These are phyloP conservation scores for Clitopilus passeckerianus DNA, from an alignment of 768 basidiomycete genomes.

Conservation along the genomic window DNA sequence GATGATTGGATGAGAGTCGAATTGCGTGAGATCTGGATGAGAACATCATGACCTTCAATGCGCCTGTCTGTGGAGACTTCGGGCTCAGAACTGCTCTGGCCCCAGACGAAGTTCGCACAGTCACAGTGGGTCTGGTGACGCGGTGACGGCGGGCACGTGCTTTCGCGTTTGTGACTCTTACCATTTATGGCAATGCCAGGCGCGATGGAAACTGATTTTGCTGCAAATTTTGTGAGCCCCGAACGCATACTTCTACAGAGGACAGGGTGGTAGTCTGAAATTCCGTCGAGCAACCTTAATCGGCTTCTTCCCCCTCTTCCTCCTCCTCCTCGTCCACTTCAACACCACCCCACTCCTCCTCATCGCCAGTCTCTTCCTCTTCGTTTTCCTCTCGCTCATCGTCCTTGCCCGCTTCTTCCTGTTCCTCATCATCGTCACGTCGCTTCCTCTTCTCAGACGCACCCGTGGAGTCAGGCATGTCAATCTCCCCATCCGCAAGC, in stretches of 20 bases:
- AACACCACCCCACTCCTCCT: conserved; percentile 20
- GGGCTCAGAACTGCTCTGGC: too few species aligned
- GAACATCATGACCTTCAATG: too few species aligned
- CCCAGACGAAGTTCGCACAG: too few species aligned
- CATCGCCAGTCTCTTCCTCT: conserved; percentile 11
- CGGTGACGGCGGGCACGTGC: too few species aligned
- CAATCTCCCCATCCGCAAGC: conserved; percentile 25
- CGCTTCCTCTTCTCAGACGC: conserved; percentile 18
- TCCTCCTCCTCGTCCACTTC: conserved; percentile 21
- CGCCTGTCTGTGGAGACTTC: too few species aligned
- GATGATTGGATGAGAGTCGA: too few species aligned
- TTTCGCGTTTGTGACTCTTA: conserved; percentile 1
- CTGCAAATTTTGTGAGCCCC: too few species aligned
- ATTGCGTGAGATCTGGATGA: too few species aligned
- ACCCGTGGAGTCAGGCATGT: conserved; percentile 1
- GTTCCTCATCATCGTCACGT: conserved; percentile 13
- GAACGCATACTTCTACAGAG: too few species aligned
- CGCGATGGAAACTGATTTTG: too few species aligned
- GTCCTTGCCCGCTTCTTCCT: conserved; percentile 15
- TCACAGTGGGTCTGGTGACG: too few species aligned
- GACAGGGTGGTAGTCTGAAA: too few species aligned
- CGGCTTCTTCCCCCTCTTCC: conserved; percentile 23
- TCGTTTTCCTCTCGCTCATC: conserved; percentile 13
- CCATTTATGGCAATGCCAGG: conserved; percentile 1
- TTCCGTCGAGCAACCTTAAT: neutral